A percentile compares a stretch with the other conserved stretches of the same genome.
phyloP scores from a whole-genome alignment of 768 basidiomycete genomes.

The Leccinellum luteum region DNA sequence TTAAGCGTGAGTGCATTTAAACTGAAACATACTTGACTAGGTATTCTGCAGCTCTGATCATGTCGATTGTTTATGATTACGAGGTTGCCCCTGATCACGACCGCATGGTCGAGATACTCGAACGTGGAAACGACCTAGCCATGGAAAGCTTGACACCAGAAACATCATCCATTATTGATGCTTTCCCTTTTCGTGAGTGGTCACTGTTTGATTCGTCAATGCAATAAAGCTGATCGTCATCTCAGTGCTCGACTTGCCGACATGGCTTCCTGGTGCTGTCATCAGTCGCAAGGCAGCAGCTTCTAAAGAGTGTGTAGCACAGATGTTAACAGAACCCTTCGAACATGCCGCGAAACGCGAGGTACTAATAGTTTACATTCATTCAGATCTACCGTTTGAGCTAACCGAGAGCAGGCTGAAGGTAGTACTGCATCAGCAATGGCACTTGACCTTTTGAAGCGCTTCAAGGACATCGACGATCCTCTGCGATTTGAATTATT shows the following conservation, averaged over 20 bases:
- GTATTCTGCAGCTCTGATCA: conserved; percentile 35
- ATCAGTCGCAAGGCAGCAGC: conserved; percentile 26
- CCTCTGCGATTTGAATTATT: conserved; percentile 8
- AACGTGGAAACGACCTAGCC: conserved; percentile 27
- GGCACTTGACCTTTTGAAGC: conserved; percentile 8
- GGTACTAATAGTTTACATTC: conserved; percentile 4
- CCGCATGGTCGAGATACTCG: conserved; percentile 37
- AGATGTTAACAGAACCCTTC: conserved; percentile 20
- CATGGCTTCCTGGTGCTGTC: conserved; percentile 23
- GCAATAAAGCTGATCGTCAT: neutral
- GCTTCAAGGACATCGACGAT: neutral
- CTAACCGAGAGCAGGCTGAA: conserved; percentile 7
- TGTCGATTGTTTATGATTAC: conserved; percentile 42
- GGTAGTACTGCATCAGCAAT: conserved; percentile 14
- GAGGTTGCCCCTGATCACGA: conserved; percentile 36
- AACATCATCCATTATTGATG: conserved; percentile 10
- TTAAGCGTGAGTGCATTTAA: neutral
- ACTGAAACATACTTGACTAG: conserved; percentile 12
- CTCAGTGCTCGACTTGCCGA: conserved; percentile 22
- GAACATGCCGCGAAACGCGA: conserved; percentile 15
- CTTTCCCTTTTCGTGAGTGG: conserved; percentile 24
- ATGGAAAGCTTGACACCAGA: conserved; percentile 18
- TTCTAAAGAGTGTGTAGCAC: conserved; percentile 3
- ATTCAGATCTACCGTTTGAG: neutral
- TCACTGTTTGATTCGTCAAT: neutral